A percentile compares a stretch with the other conserved stretches of the same genome.
These are phyloP conservation scores for Nitzschia sp. DNA, from an alignment of 108 stramenopile species.

Conservation along the genomic window DNA sequence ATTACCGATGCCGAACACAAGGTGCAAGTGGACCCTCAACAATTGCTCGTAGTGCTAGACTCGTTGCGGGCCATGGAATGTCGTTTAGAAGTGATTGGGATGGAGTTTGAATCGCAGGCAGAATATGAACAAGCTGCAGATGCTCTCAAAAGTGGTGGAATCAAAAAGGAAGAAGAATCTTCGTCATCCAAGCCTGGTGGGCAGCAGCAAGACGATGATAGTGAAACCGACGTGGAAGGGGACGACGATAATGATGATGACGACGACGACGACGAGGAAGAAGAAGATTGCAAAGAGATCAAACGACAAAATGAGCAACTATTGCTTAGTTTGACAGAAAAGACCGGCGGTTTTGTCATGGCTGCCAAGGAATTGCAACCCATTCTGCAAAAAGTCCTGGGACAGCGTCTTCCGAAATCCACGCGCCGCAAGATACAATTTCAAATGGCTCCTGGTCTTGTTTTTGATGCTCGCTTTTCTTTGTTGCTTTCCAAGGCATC, in stretches of 20 bases:
- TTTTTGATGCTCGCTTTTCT: constrained; percentile 47
- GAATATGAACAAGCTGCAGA: constrained; percentile 26
- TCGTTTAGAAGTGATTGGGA: constrained; percentile 62
- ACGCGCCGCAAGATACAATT: constrained; percentile 56
- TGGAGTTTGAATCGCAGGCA: constrained; percentile 41
- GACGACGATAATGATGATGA: constrained; percentile 5
- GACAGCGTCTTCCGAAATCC: constrained; percentile 39
- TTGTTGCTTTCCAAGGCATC: constrained; percentile 44
- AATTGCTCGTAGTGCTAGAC: constrained; percentile 55
- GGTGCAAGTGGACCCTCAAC: constrained; percentile 53
- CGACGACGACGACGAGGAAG: constrained; percentile 28
- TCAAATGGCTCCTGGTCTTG: constrained; percentile 67
- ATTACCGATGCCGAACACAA: constrained; percentile 83
- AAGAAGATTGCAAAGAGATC: constrained; percentile 31
- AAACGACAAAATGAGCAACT: constrained; percentile 73
- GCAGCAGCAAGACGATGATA: constrained; percentile 21
- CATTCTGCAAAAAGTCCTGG: constrained; percentile 45
- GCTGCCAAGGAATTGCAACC: constrained; percentile 60
- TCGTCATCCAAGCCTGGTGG: background rate
- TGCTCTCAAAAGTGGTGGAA: background rate
- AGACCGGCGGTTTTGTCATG: constrained; percentile 74
- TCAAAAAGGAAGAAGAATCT: background rate
- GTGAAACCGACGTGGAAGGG: background rate
- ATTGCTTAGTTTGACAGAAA: constrained; percentile 60
- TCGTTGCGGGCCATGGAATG: constrained; percentile 65